Base-by-base conservation (phyloP, 225 moss, liverwort and hornwort species). In the Rhytidiadelphus loreus region DNA sequence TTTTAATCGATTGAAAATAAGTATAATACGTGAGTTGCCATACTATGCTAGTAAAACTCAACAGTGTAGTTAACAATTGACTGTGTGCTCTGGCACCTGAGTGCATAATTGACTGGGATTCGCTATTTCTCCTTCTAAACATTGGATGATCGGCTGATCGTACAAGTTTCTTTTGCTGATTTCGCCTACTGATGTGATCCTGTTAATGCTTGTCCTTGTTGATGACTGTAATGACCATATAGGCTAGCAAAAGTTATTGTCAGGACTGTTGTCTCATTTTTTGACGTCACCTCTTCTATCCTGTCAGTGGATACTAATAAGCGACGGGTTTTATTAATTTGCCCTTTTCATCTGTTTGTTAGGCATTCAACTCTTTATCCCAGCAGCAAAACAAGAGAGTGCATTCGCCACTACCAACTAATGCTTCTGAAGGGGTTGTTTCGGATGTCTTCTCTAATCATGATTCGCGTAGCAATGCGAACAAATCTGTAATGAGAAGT, bases 301-400 rank as follows among this genome's bases (percentile, higher is more conserved):
- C 79, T 59, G 19, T 76, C 35, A 60, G 56, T 76, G 46, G 85
- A 33, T 61, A n/a, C 81, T 84, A 46, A 37, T 29, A 72, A 78
- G 70, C 35, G 50, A 37, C 26, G 28, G 19, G 10, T 33, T 48
- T 26, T 57, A 37, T 62, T 81, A 30, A 86, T 86, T 86, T 62
- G 1, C 48, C 52, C 86, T 76, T 57, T 37, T 41, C 56, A 29
- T 84, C 87, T 87, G 81, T 73, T 80, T 76, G 52, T 63, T 69
- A 93, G 93, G 87, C 88, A 82, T 65, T 86, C 35, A 77, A 82
- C 64, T 48, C 89, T 78, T 50, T 56, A 71, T 60, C 77, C 70
- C 83, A 89, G 86, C 82, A 60, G 77, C 89, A 89, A n/a, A 71
- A 80, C 48, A 87, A 58, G 80, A 87, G 68, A 89, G 43, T 71